Evolutionary conservation across 257 asterid genomes (phyloP).

Genomic region (Solanum chilense): DNA sequence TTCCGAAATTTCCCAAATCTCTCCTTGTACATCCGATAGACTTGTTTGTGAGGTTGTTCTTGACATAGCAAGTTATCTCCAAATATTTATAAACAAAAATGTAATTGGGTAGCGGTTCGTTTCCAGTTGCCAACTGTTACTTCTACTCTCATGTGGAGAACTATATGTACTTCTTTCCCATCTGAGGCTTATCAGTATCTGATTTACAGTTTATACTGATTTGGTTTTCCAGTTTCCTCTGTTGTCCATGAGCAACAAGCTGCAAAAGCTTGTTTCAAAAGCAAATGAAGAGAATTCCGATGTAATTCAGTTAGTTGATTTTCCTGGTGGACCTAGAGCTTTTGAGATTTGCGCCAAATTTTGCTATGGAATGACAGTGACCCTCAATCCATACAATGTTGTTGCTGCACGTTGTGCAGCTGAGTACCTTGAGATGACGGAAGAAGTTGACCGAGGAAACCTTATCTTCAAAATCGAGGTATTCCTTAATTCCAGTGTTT

Average conservation of each 20-base stretch:
- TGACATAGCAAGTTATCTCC: neutral
- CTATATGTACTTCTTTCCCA: neutral
- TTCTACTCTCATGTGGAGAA: neutral
- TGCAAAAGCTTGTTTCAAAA: slow-evolving; percentile 51
- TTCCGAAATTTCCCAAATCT: neutral
- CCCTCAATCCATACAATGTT: slow-evolving; percentile 77
- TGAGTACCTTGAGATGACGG: slow-evolving; percentile 88
- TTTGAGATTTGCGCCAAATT: slow-evolving; percentile 88
- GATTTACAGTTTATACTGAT: neutral
- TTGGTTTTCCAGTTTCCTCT: slow-evolving; percentile 66
- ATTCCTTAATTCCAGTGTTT: slow-evolving; percentile 69
- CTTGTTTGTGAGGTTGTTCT: neutral
- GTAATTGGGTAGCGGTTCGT: neutral
- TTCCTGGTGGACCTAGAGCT: slow-evolving; percentile 90
- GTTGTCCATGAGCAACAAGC: slow-evolving; percentile 65
- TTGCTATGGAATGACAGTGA: slow-evolving; percentile 80
- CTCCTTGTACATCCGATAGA: neutral
- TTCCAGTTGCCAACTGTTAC: neutral
- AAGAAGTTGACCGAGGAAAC: slow-evolving; percentile 73
- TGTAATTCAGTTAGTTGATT: slow-evolving; percentile 47
- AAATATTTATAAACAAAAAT: neutral
- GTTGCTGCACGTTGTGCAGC: slow-evolving; percentile 87
- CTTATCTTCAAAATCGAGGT: slow-evolving; percentile 68
- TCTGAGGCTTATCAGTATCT: neutral
- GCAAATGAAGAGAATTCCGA: slow-evolving; percentile 30